Evolutionary conservation across 2,329 filamentous ascomycete genomes (phyloP).

Genomic region (Aotearoamyces nothofagi): DNA sequence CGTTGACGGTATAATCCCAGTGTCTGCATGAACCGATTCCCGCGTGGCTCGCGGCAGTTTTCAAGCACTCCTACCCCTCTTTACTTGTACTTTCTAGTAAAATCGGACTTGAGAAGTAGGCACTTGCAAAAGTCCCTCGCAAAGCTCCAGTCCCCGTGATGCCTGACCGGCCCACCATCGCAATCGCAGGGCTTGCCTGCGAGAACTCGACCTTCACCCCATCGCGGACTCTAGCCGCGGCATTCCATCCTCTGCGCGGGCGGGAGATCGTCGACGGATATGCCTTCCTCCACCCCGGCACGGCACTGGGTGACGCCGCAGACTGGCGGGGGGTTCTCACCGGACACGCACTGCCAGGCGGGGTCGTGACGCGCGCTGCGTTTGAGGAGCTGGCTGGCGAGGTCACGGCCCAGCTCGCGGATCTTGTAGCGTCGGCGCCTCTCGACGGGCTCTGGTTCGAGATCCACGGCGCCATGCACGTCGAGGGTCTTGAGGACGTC

Average conservation of each 20-base stretch:
- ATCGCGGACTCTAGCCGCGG: constrained; percentile 28
- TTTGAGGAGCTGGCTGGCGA: constrained; percentile 29
- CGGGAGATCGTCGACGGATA: constrained; percentile 28
- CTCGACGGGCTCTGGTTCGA: constrained; percentile 38
- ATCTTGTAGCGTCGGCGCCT: constrained; percentile 18
- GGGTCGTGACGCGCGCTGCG: constrained; percentile 27
- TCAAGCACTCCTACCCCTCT: no score
- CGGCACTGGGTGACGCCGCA: constrained; percentile 24
- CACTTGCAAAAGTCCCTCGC: no score
- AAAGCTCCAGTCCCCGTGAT: no score
- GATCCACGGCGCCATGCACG: constrained; percentile 40
- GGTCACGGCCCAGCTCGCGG: constrained; percentile 23
- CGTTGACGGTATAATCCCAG: no score
- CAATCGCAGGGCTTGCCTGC: no score
- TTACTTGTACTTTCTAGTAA: no score
- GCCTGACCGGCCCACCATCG: no score
- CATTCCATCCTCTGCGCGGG: constrained; percentile 32
- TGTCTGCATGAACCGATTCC: no score
- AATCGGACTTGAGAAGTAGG: no score
- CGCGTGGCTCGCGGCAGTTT: no score
- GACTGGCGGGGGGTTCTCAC: constrained; percentile 35
- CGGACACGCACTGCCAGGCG: constrained; percentile 34
- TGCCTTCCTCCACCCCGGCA: constrained; percentile 26
- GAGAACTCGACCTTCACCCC: no score
- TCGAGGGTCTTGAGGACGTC: constrained; percentile 30